Conservation (phyloP, 1,284 basidiomycete species). For the Gastroboletus turbinatus region DNA sequence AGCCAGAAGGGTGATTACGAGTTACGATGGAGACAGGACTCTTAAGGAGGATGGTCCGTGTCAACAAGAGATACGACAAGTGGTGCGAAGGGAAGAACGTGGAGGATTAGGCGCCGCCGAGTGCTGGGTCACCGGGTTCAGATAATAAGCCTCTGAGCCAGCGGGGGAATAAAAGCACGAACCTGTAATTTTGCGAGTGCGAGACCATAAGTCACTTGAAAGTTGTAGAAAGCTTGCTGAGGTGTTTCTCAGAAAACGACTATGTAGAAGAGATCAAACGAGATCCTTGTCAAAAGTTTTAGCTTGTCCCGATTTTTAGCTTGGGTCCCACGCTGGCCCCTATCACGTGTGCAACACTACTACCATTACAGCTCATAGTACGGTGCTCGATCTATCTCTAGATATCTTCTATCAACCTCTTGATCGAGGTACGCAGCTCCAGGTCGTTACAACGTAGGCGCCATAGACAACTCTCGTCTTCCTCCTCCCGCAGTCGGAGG, state of each 20-base stretch:
- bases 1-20: conserved; percentile 27
- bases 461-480: conserved; percentile 75
- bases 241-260: neutral
- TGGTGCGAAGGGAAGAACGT: conserved; percentile 61
- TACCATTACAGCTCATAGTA: neutral
- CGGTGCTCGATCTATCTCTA: conserved; percentile 4
- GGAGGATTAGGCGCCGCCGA: conserved; percentile 49
- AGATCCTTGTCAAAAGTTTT: conserved; percentile 24
- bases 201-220: conserved; percentile 48
- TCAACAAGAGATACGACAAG: conserved; percentile 59
- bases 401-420: conserved; percentile 37
- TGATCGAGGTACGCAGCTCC: conserved; percentile 39
- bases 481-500: conserved; percentile 59
- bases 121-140: conserved; percentile 33
- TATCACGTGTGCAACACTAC: neutral
- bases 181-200: conserved; percentile 33
- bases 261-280: conserved; percentile 29
- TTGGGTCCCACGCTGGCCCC: neutral
- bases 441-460: conserved; percentile 56
- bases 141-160: neutral
- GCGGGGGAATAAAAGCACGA: conserved; percentile 3
- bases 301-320: neutral
- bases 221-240: conserved; percentile 14
- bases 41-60: conserved; percentile 79
- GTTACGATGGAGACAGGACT: conserved; percentile 22